Evolutionary conservation across 352 stramenopile genomes (phyloP).

Genomic region (Globisporangium nagaii): DNA sequence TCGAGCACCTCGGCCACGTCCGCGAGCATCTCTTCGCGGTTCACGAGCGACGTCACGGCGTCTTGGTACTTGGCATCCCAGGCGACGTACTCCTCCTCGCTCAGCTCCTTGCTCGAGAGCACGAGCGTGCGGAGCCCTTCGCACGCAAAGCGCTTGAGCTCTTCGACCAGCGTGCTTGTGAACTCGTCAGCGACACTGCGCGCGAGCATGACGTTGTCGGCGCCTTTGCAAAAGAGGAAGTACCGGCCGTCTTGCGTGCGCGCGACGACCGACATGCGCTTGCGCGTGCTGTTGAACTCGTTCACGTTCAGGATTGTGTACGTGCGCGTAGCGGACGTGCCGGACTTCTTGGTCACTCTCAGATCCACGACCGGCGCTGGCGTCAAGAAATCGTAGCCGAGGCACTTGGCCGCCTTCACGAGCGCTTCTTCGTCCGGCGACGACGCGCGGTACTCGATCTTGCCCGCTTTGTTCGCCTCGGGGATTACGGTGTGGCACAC

Average conservation of each 20-base stretch:
- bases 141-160: constrained; percentile 73
- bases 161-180: constrained; percentile 25
- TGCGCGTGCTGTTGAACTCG: constrained; percentile 91
- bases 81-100: constrained; percentile 40
- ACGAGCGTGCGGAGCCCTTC: constrained; percentile 85
- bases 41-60: constrained; percentile 51
- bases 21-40: constrained; percentile 49
- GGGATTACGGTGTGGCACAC: constrained; percentile 78
- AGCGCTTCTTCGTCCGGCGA: constrained; percentile 92
- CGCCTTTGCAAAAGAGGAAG: constrained; percentile 71
- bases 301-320: constrained; percentile 79
- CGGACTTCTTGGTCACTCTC: constrained; percentile 42
- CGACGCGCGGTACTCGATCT: constrained; percentile 80
- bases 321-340: constrained; percentile 15
- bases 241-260: constrained; percentile 39
- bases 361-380: constrained; percentile 52
- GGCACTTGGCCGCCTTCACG: constrained; percentile 79
- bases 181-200: constrained; percentile 31
- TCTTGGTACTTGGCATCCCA: constrained; percentile 65
- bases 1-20: constrained; percentile 58
- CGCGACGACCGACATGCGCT: constrained; percentile 97
- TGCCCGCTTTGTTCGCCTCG: constrained; percentile 42
- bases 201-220: constrained; percentile 84
- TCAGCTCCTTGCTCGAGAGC: constrained; percentile 56
- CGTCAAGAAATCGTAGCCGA: constrained; percentile 81